A percentile compares a stretch with the other conserved stretches of the same genome.
Evolutionary conservation across 2,329 filamentous ascomycete species (phyloP).

Genomic region (Orbilia oligospora): DNA sequence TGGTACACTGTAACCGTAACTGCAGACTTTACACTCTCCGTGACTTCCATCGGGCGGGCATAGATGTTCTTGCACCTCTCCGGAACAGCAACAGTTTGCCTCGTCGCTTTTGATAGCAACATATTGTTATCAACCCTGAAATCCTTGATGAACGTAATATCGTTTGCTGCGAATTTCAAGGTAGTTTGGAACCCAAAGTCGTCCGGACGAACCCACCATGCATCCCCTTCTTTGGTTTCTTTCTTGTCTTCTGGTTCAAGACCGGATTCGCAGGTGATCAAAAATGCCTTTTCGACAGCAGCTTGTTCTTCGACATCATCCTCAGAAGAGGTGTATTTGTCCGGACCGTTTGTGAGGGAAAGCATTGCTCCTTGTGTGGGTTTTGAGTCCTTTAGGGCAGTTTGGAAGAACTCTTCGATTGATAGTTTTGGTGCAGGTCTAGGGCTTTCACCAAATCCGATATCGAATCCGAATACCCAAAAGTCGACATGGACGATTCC

Average conservation of each 20-base stretch:
- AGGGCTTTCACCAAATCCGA: slow-evolving; percentile 65
- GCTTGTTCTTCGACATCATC: slow-evolving; percentile 1
- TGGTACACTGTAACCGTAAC: neutral
- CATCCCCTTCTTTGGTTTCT: slow-evolving; percentile 6
- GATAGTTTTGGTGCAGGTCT: neutral
- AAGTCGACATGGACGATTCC: slow-evolving; percentile 66
- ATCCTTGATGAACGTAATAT: neutral
- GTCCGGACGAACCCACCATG: slow-evolving; percentile 7
- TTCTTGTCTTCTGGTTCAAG: slow-evolving; percentile 28
- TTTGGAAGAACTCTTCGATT: neutral
- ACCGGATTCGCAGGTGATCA: slow-evolving; percentile 25
- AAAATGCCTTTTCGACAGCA: slow-evolving; percentile 16
- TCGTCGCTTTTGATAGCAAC: neutral
- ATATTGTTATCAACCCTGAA: neutral
- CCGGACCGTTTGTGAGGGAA: too few species aligned
- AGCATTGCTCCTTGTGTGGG: neutral
- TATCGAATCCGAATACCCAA: slow-evolving; percentile 64
- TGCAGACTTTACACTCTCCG: neutral
- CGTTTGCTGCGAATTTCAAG: slow-evolving; percentile 17
- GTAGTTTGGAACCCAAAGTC: slow-evolving; percentile 8
- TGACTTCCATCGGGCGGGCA: slow-evolving; percentile 7
- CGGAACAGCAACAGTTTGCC: neutral
- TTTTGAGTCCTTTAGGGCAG: slow-evolving; percentile 10
- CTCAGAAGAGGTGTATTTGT: slow-evolving; percentile 22
- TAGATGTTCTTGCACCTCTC: slow-evolving; percentile 17